phyloP scores from a whole-genome alignment of 805 yeast species.

The Saccharomycopsis lassenensis region DNA sequence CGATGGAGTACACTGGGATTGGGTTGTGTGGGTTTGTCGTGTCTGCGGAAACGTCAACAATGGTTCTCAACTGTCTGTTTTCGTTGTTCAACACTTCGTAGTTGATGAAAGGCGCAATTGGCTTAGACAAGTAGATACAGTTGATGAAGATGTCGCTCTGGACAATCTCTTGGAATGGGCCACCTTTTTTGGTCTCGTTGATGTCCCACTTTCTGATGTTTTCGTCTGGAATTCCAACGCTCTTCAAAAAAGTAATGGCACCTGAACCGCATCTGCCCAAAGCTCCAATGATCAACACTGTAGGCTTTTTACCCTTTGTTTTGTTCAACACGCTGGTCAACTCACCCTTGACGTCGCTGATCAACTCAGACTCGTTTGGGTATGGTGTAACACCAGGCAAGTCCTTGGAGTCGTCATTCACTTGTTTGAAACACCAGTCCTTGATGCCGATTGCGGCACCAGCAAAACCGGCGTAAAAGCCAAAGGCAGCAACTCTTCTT shows the following conservation, averaged over 20 bases:
- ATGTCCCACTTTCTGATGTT: conserved; percentile 92
- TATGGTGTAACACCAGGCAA: conserved; percentile 76
- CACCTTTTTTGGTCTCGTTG: conserved; percentile 92
- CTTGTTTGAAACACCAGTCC: conserved; percentile 90
- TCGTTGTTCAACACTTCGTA: conserved; percentile 51
- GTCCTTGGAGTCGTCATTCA: conserved; percentile 52
- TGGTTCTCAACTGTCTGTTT: conserved; percentile 73
- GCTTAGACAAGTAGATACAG: conserved; percentile 88
- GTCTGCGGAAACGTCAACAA: conserved; percentile 97
- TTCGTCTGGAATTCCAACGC: conserved; percentile 79
- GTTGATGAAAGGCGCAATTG: conserved; percentile 87
- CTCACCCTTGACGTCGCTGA: conserved; percentile 56
- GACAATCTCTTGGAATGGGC: conserved; percentile 91
- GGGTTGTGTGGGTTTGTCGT: conserved; percentile 99
- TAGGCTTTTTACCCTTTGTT: conserved; percentile 57
- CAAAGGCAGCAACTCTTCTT: conserved; percentile 98
- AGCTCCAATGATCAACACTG: conserved; percentile 87
- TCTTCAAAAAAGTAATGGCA: conserved; percentile 73
- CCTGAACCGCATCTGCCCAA: conserved; percentile 98
- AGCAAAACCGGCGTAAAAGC: conserved; percentile 99
- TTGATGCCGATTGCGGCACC: conserved; percentile 95
- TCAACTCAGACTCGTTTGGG: conserved; percentile 64
- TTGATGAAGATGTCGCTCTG: conserved; percentile 82
- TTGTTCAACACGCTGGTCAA: conserved; percentile 39
- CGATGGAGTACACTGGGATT: conserved; percentile 81